A percentile compares a stretch with the other conserved stretches of the same genome.
Conservation (phyloP, 2,329 filamentous ascomycete genomes). For the Diaporthe helianthi region DNA sequence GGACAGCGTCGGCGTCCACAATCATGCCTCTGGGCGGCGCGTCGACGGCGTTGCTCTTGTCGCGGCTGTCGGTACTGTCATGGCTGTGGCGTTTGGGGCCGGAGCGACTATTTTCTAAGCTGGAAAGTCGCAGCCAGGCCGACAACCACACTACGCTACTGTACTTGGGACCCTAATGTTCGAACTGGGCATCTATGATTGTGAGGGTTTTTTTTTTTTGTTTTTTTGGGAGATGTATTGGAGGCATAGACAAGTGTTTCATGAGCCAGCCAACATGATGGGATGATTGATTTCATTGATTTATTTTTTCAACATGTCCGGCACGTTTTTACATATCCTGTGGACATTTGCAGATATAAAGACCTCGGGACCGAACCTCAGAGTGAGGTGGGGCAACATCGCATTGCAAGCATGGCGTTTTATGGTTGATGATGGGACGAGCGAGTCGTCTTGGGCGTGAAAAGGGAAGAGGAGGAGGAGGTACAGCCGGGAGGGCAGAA, state of each 20-base stretch:
- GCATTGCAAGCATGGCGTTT: slow-evolving; percentile 21
- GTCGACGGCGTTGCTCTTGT: neutral
- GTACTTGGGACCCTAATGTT: neutral
- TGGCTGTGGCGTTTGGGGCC: slow-evolving; percentile 27
- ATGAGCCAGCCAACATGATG: slow-evolving; percentile 13
- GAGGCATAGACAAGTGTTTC: slow-evolving; percentile 5
- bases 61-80: slow-evolving; percentile 8
- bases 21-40: slow-evolving; percentile 7
- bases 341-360: slow-evolving; percentile 19
- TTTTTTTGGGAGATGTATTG: neutral
- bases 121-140: too few relatives aligned
- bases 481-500: neutral
- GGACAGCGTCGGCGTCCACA: slow-evolving; percentile 34
- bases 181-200: neutral
- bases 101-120: slow-evolving; percentile 11
- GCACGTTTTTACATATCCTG: slow-evolving; percentile 8
- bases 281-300: neutral
- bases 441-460: neutral
- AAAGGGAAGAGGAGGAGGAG: too few relatives aligned
- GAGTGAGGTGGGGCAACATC: neutral
- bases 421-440: slow-evolving; percentile 13
- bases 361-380: neutral
- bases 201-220: too few relatives aligned
- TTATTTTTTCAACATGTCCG: neutral
- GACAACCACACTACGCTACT: neutral